Evolutionary conservation across 228 moss, liverwort and hornwort species (phyloP).

Genomic region (Sphagnum magellanicum): DNA sequence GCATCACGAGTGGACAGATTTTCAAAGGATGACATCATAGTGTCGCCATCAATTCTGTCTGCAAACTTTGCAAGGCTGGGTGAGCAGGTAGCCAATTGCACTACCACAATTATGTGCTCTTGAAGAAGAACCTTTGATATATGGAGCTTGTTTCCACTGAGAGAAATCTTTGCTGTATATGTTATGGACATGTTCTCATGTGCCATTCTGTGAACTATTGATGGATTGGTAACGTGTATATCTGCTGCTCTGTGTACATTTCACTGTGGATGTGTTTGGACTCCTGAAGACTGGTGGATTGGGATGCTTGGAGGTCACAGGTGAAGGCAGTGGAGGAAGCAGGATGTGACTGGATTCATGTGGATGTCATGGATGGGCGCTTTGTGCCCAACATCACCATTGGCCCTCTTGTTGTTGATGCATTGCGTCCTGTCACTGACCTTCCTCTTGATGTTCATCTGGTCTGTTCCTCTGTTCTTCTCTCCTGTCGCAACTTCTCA

Average conservation of each 20-base stretch:
- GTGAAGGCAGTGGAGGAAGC: conserved; percentile 84
- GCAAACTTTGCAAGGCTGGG: conserved; percentile 89
- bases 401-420: conserved; percentile 94
- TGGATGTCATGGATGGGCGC: conserved; percentile 98
- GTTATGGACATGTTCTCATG: too few relatives aligned
- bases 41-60: conserved; percentile 91
- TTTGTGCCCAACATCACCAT: conserved; percentile 98
- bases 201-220: too few relatives aligned
- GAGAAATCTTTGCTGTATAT: too few relatives aligned
- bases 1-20: conserved; percentile 65
- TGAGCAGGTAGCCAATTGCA: conserved; percentile 50
- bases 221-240: too few relatives aligned
- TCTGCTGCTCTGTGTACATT: too few relatives aligned
- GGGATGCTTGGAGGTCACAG: conserved; percentile 15
- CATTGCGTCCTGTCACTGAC: conserved; percentile 85
- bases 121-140: too few relatives aligned
- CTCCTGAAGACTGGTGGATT: too few relatives aligned
- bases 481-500: too few relatives aligned
- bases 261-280: too few relatives aligned
- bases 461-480: conserved; percentile 19
- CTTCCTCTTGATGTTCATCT: conserved; percentile 94
- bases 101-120: too few relatives aligned
- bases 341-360: conserved; percentile 98
- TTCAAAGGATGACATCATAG: conserved; percentile 86
- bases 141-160: too few relatives aligned